Conservation (phyloP, 2,329 filamentous ascomycete species). For the Exserohilum turcica region DNA sequence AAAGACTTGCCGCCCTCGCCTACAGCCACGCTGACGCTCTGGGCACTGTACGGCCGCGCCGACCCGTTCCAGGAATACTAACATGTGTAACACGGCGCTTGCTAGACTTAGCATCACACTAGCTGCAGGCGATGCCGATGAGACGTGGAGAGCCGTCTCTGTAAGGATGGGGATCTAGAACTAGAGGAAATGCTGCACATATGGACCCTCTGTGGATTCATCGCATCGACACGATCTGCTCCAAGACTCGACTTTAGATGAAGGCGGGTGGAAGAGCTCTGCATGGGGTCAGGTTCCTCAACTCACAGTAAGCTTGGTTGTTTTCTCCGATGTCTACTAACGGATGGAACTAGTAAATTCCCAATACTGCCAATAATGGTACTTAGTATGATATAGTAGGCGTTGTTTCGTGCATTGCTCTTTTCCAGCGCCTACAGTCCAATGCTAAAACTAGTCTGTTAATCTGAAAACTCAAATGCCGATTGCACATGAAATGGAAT, state of each 20-base stretch:
- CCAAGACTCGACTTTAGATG: background rate
- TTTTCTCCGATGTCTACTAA: no score
- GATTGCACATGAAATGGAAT: no score
- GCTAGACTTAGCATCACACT: background rate
- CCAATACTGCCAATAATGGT: no score
- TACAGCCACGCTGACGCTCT: conserved; percentile 1
- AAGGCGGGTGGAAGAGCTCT: background rate
- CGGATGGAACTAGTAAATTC: no score
- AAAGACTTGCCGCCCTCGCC: background rate
- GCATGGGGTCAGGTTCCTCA: background rate
- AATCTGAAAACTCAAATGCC: no score
- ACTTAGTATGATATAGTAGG: no score
- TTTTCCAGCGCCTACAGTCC: no score
- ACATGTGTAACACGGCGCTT: background rate
- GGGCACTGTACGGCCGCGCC: background rate
- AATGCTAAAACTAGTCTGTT: no score
- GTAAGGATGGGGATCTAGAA: background rate
- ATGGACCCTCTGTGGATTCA: background rate
- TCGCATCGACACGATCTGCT: background rate
- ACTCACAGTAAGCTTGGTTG: no score
- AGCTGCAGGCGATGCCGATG: background rate
- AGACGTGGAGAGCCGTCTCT: background rate
- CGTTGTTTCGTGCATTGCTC: no score
- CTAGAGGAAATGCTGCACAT: background rate
- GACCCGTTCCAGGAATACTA: background rate